Base-by-base conservation (phyloP, 352 stramenopile genomes). In the Pythium angustatum region DNA sequence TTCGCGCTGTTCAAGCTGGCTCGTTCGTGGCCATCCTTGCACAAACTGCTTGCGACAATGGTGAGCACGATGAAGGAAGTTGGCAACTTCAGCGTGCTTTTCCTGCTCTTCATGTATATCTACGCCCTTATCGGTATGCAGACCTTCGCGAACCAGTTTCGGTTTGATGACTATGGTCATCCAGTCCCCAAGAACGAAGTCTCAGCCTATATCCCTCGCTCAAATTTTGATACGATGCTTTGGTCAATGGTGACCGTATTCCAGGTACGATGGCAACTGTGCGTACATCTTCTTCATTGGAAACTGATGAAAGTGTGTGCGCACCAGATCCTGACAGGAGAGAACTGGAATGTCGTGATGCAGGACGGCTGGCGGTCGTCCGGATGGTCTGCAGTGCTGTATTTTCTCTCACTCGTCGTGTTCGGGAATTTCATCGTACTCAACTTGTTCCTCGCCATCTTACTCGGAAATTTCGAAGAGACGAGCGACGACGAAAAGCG, bases 51-150 rank as follows among this genome's bases (percentile, higher is more conserved):
- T 5, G 45, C 71, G 19, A 98, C 87, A 12, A 96, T 98, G 60
- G 61, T 85, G 49, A 88, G 79, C 45, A 96, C 93, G 22, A 67
- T 97, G 30, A 71, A 85, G 27, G 94, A 98, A 70, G 77, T 98
- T 21, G 77, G 72, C 27, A 97, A 97, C 68, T 98, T 98, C 63
- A 81, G 79, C 14, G 72, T 98, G 19, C 76, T 98, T 0, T 82
- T 99, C 30, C 50, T 96, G 12, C 77, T 99, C 7, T 98, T 98
- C 69, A 87, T 98, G 51, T 98, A 96, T 65, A 97, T 98, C 40
- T 98, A 96, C 64, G 78, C 88, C 7, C 68, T 98, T 14, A 83
- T 98, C 28, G 91, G 91, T 43, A 96, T 97, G 84, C 91, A 98
- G 63, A 87, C 95, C 11, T 98, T 98, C 57, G 85, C 88, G 2